Evolutionary conservation across 1,284 basidiomycete genomes (phyloP), one percentile per base, ranked within the genome.

Genomic region (Moniliophthora roreri): DNA sequence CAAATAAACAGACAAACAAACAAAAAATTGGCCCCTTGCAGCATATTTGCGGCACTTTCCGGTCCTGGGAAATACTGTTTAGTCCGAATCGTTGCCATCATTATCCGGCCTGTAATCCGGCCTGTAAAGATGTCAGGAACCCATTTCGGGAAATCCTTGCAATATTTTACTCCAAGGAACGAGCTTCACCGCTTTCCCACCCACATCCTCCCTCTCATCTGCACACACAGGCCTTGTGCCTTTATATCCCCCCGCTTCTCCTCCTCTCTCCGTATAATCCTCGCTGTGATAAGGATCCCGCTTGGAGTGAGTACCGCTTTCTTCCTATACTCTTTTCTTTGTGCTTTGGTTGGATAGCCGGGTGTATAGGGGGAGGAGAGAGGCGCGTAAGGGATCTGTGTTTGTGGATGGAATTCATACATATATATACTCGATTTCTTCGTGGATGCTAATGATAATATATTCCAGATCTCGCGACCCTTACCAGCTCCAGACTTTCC

Each of bases 391-490:
- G n/a, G n/a, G n/a, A n/a, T n/a, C n/a, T n/a, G n/a, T n/a, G n/a
- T n/a, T n/a, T n/a, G n/a, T n/a, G 6, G 28, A 11, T 32, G 28
- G 28, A 32, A 32, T 6, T 32, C 11, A 11, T 11, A 32, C 6
- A 32, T 11, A 28, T 34, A 34, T 2, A 39, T 42, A 38, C 20
- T 40, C 9, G 16, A 26, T 44, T 54, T 35, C 32, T 52, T 48
- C 28, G 53, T 50, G 51, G 41, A 36, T 52, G 34, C 11, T 40
- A 26, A 49, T 34, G 53, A 49, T 60, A n/a, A n/a, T 53, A 51
- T 48, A 41, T 32, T n/a, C 36, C 70, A 92, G 88, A 80, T 84
- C 90, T 94, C 92, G 91, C 91, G 92, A 93, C 92, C 91, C 92
- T 92, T 88, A 85, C 81, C 88, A 87, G 88, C 86, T 78, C 81